phyloP scores from a whole-genome alignment of 768 basidiomycete species.

The Leucogyrophana mollusca region DNA sequence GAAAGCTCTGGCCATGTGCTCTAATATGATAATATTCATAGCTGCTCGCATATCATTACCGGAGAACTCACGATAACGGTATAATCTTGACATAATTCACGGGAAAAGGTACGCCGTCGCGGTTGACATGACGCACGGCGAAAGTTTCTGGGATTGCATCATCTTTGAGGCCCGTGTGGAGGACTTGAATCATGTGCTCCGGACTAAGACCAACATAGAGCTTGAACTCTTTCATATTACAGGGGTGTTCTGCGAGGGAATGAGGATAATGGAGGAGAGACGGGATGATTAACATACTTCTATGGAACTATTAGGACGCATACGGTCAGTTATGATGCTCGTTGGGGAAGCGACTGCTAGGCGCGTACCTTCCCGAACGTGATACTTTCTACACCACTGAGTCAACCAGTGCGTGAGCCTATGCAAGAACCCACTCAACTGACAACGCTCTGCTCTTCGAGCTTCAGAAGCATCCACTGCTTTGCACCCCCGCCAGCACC shows the following conservation, averaged over 20 bases:
- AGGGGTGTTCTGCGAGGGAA: conserved; percentile 63
- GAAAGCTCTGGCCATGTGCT: conserved; percentile 70
- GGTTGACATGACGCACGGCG: conserved; percentile 53
- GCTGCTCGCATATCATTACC: no score
- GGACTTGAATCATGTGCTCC: conserved; percentile 67
- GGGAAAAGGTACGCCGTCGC: conserved; percentile 55
- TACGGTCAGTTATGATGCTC: not conserved
- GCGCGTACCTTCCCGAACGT: conserved; percentile 75
- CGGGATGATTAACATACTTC: conserved; percentile 20
- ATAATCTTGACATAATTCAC: conserved; percentile 73
- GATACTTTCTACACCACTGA: conserved; percentile 49
- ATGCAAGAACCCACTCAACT: conserved; percentile 47
- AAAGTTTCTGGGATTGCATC: conserved; percentile 66
- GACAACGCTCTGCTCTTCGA: conserved; percentile 60
- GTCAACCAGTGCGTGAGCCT: conserved; percentile 5
- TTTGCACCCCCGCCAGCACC: conserved; percentile 37
- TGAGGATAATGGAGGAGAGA: not conserved
- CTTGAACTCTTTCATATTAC: conserved; percentile 84
- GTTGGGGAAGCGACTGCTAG: no score
- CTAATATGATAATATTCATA: conserved; percentile 34
- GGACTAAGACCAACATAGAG: conserved; percentile 62
- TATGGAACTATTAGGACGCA: conserved; percentile 22
- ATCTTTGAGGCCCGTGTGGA: conserved; percentile 65
- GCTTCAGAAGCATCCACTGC: conserved; percentile 71
- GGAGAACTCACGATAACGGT: conserved; percentile 67